Base-by-base conservation (phyloP, 805 yeast species). In the Monosporozyma aerobia region DNA sequence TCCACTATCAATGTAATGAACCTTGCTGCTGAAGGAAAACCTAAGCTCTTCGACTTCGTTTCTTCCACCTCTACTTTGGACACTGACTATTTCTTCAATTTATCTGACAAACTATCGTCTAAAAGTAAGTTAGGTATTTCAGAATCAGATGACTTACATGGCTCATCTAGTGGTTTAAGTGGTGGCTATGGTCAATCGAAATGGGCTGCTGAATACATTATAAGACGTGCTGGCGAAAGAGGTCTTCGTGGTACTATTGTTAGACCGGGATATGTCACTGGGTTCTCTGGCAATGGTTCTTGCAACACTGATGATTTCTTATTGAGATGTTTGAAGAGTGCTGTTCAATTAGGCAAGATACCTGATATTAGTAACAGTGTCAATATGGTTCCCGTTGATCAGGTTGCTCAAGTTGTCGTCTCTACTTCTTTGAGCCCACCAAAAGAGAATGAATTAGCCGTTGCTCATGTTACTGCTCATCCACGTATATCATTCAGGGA, bases 361-460 rank as follows among this genome's bases (percentile, higher is more conserved):
- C 99, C 99, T 35, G 86, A 85, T 63, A 90, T 94, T 59, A 69
- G 80, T 59, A 94, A 94, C 74, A 80, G 83, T 47, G 95, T 92
- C 40, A 94, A 94, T 70, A 89, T 90, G 86, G 97, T 89, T 23
- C 99, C 99, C 3, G 99, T 94, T 45, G 97, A 95, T 62, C 99
- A 94, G 64, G 99, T 94, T 58, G 98, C 99, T 1, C 79, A 95
- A 47, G 87, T 90, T 25, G 87, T 84, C 27, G 87, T 83, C 50
- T 88, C 98, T 1, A 73, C 94, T 29, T 85, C 96, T 0, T 75
- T 94, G 56, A 80, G 81, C 62, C 92, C 96, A 29, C 87, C 94
- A 25, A 60, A 69, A 23, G 61, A 61, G 1, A 73, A 73, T 14
- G 75, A 72, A 49, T 70, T 82, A 44, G 72, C 83, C 0, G 99